Evolutionary conservation across 1,139 yeast genomes (phyloP), one percentile per base, ranked within the genome.

Genomic region (Scheffersomyces insectosa): DNA sequence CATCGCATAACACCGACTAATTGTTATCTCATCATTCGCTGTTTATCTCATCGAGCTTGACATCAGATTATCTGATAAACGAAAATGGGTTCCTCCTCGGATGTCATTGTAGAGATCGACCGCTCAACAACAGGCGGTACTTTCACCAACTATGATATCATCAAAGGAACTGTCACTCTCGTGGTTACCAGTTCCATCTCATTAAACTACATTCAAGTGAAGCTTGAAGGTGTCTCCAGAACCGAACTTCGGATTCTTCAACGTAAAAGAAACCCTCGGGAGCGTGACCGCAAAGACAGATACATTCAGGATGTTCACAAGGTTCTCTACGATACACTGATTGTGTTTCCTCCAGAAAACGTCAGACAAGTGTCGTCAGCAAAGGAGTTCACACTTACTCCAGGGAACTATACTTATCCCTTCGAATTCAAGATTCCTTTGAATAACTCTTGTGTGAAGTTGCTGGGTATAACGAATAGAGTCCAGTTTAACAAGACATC

Each of bases 341-440:
- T 80, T 1, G 83, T 83, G 23, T 83, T 83, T 51, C 88, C 89
- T 0, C 85, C 88, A 0, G 68, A 64, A 27, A 79, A 81, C 41
- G 69, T 82, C 25, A 63, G 80, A 10, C 57, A 68, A 35, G 79
- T 75, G 2, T 69, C 80, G 15, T 65, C 64, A 39, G 69, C 79
- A 4, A 72, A 73, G 46, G 82, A 79, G 42, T 82, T 77, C 57
- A 82, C 88, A 0, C 63, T 84, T 44, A 72, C 80, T 1, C 80
- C 86, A 0, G 89, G 89, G 0, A 69, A 69, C 30, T 82, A 84
- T 56, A 55, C 66, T 2, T 83, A 82, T 54, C 82, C 83, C 5
- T 84, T 84, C 57, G 66, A 67, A 37, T 79, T 84, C 55, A 66
- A 63, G 47, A 63, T 84, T 34, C 88, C 89, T 0, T 57, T 75